Evolutionary conservation across 2,329 filamentous ascomycete species (phyloP).

Genomic region (Penicillium psychrosexuale): DNA sequence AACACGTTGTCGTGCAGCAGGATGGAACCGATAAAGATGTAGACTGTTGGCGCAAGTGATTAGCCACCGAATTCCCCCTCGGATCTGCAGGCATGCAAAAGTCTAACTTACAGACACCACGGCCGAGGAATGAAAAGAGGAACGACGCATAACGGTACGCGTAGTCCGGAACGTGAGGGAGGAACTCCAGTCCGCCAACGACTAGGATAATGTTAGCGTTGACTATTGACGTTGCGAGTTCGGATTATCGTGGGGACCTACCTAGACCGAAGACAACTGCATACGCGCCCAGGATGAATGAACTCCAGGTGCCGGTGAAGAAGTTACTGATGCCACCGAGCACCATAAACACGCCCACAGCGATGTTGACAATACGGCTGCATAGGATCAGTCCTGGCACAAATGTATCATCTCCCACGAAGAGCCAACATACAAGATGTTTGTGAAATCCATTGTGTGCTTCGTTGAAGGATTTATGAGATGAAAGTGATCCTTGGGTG

Average conservation of each 20-base stretch:
- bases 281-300: conserved; percentile 78
- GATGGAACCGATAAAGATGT: conserved; percentile 89
- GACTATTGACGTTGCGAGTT: conserved; percentile 9
- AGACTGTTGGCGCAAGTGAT: conserved; percentile 60
- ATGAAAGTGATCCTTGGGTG: conserved; percentile 8
- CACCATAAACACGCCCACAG: conserved; percentile 79
- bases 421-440: conserved; percentile 49
- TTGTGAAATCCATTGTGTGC: conserved; percentile 78
- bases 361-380: conserved; percentile 94
- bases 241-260: conserved; percentile 45
- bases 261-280: conserved; percentile 86
- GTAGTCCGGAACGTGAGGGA: conserved; percentile 77
- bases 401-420: background rate
- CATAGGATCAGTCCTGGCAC: conserved; percentile 13
- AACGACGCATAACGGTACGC: conserved; percentile 92
- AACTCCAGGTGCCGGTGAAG: conserved; percentile 49
- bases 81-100: background rate
- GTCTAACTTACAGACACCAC: conserved; percentile 78
- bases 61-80: background rate
- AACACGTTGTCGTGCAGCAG: conserved; percentile 66
- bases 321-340: conserved; percentile 66
- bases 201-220: conserved; percentile 44
- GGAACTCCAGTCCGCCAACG: conserved; percentile 79
- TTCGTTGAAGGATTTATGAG: background rate
- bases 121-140: conserved; percentile 95